These are phyloP conservation scores for Delitschia confertaspora DNA, from an alignment of 495 filamentous ascomycete genomes.

Conservation along the genomic window DNA sequence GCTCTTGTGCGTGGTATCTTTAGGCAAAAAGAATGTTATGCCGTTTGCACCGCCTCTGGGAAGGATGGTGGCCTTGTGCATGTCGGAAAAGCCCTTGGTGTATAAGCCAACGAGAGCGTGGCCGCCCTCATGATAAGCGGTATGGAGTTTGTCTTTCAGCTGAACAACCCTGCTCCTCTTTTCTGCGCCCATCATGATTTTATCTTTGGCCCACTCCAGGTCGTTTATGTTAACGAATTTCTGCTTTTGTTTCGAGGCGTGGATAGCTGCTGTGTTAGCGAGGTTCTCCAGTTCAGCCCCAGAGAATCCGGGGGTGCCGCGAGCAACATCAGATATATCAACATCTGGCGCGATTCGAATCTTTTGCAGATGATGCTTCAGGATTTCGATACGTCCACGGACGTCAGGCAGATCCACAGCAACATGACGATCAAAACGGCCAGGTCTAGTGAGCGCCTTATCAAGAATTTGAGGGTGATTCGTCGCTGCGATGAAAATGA, in stretches of 20 bases:
- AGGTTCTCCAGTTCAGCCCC: slow-evolving; percentile 94
- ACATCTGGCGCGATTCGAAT: slow-evolving; percentile 70
- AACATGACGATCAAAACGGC: slow-evolving; percentile 90
- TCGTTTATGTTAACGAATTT: slow-evolving; percentile 64
- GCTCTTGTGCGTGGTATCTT: slow-evolving; percentile 73
- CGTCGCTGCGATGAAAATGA: slow-evolving; percentile 91
- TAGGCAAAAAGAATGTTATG: slow-evolving; percentile 72
- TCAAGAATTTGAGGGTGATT: slow-evolving; percentile 93
- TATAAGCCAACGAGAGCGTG: slow-evolving; percentile 85
- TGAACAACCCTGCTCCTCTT: slow-evolving; percentile 77
- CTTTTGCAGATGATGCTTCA: slow-evolving; percentile 84
- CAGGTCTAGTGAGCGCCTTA: slow-evolving; percentile 87
- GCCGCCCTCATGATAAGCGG: slow-evolving; percentile 94
- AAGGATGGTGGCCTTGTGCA: slow-evolving; percentile 97
- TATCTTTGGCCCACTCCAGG: slow-evolving; percentile 97
- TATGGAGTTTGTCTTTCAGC: slow-evolving; percentile 76
- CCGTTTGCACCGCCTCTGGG: slow-evolving; percentile 79
- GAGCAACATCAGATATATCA: slow-evolving; percentile 71
- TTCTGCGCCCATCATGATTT: slow-evolving; percentile 95
- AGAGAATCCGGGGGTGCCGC: slow-evolving; percentile 82
- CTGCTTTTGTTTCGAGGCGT: slow-evolving; percentile 72
- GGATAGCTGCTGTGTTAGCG: slow-evolving; percentile 91
- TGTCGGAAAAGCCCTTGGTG: slow-evolving; percentile 57
- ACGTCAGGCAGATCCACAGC: slow-evolving; percentile 85
- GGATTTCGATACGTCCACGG: slow-evolving; percentile 83